These are phyloP conservation scores for Friedmanniomyces endolithicus DNA, from an alignment of 495 filamentous ascomycete genomes.

Conservation along the genomic window DNA sequence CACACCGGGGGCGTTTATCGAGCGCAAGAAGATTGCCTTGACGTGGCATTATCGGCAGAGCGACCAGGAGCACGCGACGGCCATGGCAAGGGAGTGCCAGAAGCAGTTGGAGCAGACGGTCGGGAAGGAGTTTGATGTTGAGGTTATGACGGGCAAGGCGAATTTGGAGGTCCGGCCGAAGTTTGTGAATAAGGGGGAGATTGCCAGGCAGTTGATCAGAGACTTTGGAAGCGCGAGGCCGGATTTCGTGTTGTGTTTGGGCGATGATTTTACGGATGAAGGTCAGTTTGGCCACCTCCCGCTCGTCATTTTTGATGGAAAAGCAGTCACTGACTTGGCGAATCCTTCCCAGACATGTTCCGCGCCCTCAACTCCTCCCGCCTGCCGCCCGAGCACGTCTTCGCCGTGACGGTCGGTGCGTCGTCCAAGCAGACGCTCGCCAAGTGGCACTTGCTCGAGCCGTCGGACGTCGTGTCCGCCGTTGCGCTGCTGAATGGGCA, in stretches of 20 bases:
- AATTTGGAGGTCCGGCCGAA: conserved; percentile 93
- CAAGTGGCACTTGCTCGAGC: conserved; percentile 75
- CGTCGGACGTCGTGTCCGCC: conserved; percentile 70
- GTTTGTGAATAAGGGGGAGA: conserved; percentile 93
- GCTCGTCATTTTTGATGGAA: not conserved
- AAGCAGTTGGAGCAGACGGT: conserved; percentile 63
- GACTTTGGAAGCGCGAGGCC: conserved; percentile 46
- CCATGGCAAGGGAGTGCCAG: conserved; percentile 60
- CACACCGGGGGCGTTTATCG: conserved; percentile 80
- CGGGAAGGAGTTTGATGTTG: conserved; percentile 66
- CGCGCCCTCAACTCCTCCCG: conserved; percentile 30
- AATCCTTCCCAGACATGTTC: conserved; percentile 44
- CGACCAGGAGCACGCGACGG: conserved; percentile 67
- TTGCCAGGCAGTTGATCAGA: conserved; percentile 62
- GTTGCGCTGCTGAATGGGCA: conserved; percentile 53
- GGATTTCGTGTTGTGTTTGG: conserved; percentile 76
- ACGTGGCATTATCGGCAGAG: conserved; percentile 95
- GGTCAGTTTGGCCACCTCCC: conserved; percentile 41
- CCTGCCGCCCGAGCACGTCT: conserved; percentile 54
- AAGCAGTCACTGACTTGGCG: conserved; percentile 3
- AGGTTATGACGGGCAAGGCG: conserved; percentile 90
- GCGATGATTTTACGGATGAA: conserved; percentile 96
- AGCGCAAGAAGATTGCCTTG: conserved; percentile 78
- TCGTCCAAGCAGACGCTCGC: conserved; percentile 78
- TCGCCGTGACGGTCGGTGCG: conserved; percentile 77